These are phyloP conservation scores for Dichomitus squalens DNA, from an alignment of 1,284 basidiomycete species.

Conservation along the genomic window DNA sequence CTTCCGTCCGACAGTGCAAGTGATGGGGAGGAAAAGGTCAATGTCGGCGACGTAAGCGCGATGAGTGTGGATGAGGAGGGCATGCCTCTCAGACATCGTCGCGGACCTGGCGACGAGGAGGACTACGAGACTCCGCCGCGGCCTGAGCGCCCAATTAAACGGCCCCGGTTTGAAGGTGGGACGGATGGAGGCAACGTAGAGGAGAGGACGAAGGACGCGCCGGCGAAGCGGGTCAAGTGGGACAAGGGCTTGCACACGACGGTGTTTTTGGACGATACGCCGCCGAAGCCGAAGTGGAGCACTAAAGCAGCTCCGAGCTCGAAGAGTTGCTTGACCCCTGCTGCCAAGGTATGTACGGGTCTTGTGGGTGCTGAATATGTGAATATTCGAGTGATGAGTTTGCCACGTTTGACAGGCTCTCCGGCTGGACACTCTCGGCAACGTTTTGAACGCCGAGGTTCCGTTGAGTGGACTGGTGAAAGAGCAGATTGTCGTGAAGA, in stretches of 20 bases:
- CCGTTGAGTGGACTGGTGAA: conserved; percentile 64
- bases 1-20: no score
- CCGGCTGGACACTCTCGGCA: conserved; percentile 75
- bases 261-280: conserved; percentile 61
- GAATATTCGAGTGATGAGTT: no score
- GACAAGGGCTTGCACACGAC: conserved; percentile 67
- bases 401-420: conserved; percentile 47
- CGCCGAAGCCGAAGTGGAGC: conserved; percentile 48
- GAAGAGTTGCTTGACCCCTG: conserved; percentile 68
- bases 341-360: conserved; percentile 57
- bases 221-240: conserved; percentile 74
- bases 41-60: conserved; percentile 28
- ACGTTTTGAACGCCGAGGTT: conserved; percentile 61
- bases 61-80: conserved; percentile 34
- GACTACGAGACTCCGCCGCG: conserved; percentile 72
- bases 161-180: conserved; percentile 39
- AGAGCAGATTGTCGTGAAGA: conserved; percentile 75
- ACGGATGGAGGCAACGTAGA: conserved; percentile 33
- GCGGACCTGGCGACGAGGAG: conserved; percentile 81
- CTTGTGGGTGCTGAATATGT: neutral
- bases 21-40: conserved; percentile 13
- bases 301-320: conserved; percentile 41
- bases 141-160: conserved; percentile 38
- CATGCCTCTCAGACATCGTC: conserved; percentile 43
- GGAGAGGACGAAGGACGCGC: conserved; percentile 75